Percentiles rank a stretch among this genome's conserved stretches.
These are phyloP conservation scores for Hortiboletus flavorubellus DNA, from an alignment of 768 basidiomycete species.

Conservation along the genomic window DNA sequence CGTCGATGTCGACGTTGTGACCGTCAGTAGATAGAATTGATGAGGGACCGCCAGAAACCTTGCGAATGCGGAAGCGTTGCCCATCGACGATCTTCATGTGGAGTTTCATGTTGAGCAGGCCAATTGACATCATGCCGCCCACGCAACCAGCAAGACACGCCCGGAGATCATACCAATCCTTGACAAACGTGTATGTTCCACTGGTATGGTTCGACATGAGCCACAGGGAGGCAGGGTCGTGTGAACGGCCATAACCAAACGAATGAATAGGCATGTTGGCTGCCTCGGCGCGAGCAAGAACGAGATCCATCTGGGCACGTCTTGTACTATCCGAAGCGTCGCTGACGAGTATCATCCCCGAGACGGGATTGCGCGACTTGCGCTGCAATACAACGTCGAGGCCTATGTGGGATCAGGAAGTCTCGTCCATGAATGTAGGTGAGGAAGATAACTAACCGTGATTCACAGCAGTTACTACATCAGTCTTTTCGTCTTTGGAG, in stretches of 20 bases:
- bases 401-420: constrained; percentile 39
- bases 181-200: constrained; percentile 97
- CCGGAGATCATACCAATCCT: constrained; percentile 95
- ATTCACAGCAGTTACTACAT: constrained; percentile 98
- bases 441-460: constrained; percentile 52
- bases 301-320: constrained; percentile 96
- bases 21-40: constrained; percentile 90
- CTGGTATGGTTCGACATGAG: constrained; percentile 97
- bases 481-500: constrained; percentile 89
- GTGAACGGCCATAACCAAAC: constrained; percentile 94
- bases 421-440: not conserved
- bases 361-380: constrained; percentile 84
- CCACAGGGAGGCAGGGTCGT: constrained; percentile 98
- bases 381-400: constrained; percentile 94
- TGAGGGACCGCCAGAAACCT: constrained; percentile 87
- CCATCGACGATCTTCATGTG: constrained; percentile 92
- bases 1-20: constrained; percentile 90
- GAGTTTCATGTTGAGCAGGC: constrained; percentile 87
- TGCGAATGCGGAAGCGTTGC: constrained; percentile 88
- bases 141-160: constrained; percentile 91
- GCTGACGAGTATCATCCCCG: constrained; percentile 90
- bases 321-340: constrained; percentile 91
- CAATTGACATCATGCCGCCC: constrained; percentile 96
- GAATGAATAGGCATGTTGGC: constrained; percentile 97
- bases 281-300: constrained; percentile 94